Evolutionary conservation across 345 rosid genomes (phyloP), one percentile per base, ranked within the genome.

Genomic region (Gossypium bickii): DNA sequence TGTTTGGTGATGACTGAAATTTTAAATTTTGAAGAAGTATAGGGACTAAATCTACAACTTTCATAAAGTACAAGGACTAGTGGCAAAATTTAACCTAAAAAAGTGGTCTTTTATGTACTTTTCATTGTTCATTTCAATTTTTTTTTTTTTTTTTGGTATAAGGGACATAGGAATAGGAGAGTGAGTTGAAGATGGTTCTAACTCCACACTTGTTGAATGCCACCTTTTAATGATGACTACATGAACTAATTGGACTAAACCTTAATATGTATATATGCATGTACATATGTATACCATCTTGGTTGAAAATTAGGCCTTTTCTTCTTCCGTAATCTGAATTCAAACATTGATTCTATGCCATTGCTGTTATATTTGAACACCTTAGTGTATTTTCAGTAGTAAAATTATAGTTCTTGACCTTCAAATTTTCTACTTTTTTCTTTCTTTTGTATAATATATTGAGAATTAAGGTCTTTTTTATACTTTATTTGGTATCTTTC

Each of bases 401-500:
- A 20, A 56, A 20, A 55, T 57, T 57, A 20, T 51, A 20, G 61
- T 22, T 29, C 34, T 29, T 22, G 29, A 58, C 62, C 62, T 22
- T 58, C 60, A 56, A 20, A 56, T 58, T 58, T 58, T 34, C 41
- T 34, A 5, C 34, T 10, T 1, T 27, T 60, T 59, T 13, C 27
- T 59, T 12, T 59, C 22, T 55, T 24, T 25, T 13, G n/a, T 60
- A 27, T 61, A 34, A 29, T 7, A 34, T 61, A 43, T 61, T 61
- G 11, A 60, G 16, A 41, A 25, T 27, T 13, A 61, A 61, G 18
- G 29, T 27, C 43, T 29, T 13, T 61, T n/a, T 61, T 27, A 2
- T 15, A 38, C 16, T 66, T 34, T 80, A 43, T 76, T 51, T 72
- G 77, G 41, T 57, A 9, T 49, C 20, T 74, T 11, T 57, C 67